These are phyloP conservation scores for Boletus vermiculosoides DNA, from an alignment of 768 basidiomycete species.

Conservation along the genomic window DNA sequence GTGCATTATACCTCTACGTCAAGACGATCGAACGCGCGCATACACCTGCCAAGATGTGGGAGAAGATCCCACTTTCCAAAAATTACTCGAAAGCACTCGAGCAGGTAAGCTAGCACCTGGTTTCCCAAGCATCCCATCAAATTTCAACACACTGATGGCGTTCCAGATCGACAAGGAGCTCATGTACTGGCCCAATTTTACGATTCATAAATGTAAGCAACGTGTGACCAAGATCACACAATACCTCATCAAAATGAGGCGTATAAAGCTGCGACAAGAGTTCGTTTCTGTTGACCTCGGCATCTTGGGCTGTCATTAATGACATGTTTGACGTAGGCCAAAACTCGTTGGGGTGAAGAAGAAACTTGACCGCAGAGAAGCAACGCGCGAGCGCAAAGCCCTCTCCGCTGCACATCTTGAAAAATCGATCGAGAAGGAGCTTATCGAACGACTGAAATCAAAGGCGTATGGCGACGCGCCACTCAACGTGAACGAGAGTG, in stretches of 20 bases:
- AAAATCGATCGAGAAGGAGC: slow-evolving; percentile 92
- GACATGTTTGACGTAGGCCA: slow-evolving; percentile 51
- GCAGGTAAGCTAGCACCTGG: slow-evolving; percentile 57
- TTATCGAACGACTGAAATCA: slow-evolving; percentile 91
- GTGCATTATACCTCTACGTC: slow-evolving; percentile 87
- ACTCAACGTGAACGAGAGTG: slow-evolving; percentile 95
- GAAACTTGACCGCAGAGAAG: slow-evolving; percentile 91
- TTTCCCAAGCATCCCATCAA: neutral
- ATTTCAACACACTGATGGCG: neutral
- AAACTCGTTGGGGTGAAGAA: slow-evolving; percentile 96
- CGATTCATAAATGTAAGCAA: slow-evolving; percentile 99
- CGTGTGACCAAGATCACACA: slow-evolving; percentile 98
- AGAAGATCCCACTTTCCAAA: slow-evolving; percentile 86
- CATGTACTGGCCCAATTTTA: slow-evolving; percentile 98
- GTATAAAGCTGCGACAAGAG: slow-evolving; percentile 83
- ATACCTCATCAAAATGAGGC: slow-evolving; percentile 97
- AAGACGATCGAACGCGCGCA: slow-evolving; percentile 99
- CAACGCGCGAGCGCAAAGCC: slow-evolving; percentile 91
- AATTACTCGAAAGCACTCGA: slow-evolving; percentile 95
- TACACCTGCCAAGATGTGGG: slow-evolving; percentile 97
- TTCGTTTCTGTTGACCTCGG: slow-evolving; percentile 37
- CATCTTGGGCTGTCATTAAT: neutral
- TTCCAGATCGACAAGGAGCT: slow-evolving; percentile 89
- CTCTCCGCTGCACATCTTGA: slow-evolving; percentile 94
- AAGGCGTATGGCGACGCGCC: slow-evolving; percentile 98